These are phyloP conservation scores for Erythrobasidium hasegawianum DNA, from an alignment of 1,284 basidiomycete species.

Conservation along the genomic window DNA sequence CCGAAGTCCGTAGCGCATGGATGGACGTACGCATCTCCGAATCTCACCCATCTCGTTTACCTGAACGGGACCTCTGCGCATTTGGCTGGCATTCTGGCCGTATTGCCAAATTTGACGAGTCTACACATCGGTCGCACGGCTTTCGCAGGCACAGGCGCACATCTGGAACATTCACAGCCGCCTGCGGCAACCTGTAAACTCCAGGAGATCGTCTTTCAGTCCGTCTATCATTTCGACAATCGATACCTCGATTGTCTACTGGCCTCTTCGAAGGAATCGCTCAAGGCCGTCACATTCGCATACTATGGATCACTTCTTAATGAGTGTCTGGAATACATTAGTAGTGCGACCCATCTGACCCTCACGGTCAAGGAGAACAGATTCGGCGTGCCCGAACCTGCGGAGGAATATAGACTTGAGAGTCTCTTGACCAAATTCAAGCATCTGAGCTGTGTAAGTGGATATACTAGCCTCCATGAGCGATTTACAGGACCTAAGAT, in stretches of 20 bases:
- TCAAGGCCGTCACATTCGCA: slow-evolving; percentile 13
- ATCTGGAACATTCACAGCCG: not conserved
- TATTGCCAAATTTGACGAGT: slow-evolving; percentile 4
- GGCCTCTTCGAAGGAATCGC: slow-evolving; percentile 2
- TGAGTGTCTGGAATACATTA: not conserved
- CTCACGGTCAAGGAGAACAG: slow-evolving; percentile 24
- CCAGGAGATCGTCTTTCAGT: slow-evolving; percentile 10
- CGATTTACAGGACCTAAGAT: too few species aligned
- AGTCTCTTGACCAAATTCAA: slow-evolving; percentile 3
- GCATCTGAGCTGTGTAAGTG: slow-evolving; percentile 1
- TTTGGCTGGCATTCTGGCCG: not conserved
- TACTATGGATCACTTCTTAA: slow-evolving; percentile 23
- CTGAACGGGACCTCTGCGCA: slow-evolving; percentile 9
- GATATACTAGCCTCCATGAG: not conserved
- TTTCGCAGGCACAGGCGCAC: not conserved
- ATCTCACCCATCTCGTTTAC: slow-evolving; percentile 25
- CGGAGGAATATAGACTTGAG: slow-evolving; percentile 17
- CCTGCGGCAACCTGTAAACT: slow-evolving; percentile 3
- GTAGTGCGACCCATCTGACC: not conserved
- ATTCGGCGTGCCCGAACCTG: slow-evolving; percentile 17
- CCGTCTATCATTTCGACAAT: slow-evolving; percentile 20
- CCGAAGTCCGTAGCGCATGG: not conserved
- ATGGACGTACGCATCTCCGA: not conserved
- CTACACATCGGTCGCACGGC: slow-evolving; percentile 18
- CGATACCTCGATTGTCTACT: slow-evolving; percentile 4